Conservation (phyloP, 2,329 filamentous ascomycete species). For the Fusarium multiceps region DNA sequence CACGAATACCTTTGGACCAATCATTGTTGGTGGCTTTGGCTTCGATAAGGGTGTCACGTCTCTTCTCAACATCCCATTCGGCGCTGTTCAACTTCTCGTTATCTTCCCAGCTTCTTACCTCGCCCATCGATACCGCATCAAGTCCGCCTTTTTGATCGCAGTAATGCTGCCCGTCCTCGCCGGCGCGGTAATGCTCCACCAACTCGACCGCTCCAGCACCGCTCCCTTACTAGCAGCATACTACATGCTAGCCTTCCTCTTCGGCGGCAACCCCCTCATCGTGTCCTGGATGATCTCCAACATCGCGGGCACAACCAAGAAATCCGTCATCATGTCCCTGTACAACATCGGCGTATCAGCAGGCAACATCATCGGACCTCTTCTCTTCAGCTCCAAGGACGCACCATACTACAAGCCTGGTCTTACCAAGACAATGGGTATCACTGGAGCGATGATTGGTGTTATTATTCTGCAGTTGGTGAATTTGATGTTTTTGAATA, state of each 20-base stretch:
- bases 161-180: constrained; percentile 70
- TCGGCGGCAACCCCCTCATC: constrained; percentile 72
- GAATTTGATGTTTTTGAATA: constrained; percentile 68
- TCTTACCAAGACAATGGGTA: constrained; percentile 64
- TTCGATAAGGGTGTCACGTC: constrained; percentile 68
- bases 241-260: constrained; percentile 74
- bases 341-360: constrained; percentile 71
- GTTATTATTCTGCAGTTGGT: constrained; percentile 64
- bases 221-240: constrained; percentile 67
- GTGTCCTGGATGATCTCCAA: constrained; percentile 77
- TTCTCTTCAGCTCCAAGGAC: constrained; percentile 69
- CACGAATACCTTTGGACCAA: constrained; percentile 72
- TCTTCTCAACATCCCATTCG: constrained; percentile 75
- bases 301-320: constrained; percentile 75
- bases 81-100: constrained; percentile 68
- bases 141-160: constrained; percentile 64
- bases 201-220: constrained; percentile 56
- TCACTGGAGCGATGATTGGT: constrained; percentile 64
- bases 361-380: constrained; percentile 75
- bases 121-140: constrained; percentile 66
- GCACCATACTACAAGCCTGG: constrained; percentile 69
- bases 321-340: constrained; percentile 70
- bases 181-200: constrained; percentile 68
- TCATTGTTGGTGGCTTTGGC: constrained; percentile 70
- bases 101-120: constrained; percentile 70